Percentiles rank a stretch among this genome's conserved stretches.
Conservation (phyloP, 208 protist genomes). For the Naegleria gruberi region DNA sequence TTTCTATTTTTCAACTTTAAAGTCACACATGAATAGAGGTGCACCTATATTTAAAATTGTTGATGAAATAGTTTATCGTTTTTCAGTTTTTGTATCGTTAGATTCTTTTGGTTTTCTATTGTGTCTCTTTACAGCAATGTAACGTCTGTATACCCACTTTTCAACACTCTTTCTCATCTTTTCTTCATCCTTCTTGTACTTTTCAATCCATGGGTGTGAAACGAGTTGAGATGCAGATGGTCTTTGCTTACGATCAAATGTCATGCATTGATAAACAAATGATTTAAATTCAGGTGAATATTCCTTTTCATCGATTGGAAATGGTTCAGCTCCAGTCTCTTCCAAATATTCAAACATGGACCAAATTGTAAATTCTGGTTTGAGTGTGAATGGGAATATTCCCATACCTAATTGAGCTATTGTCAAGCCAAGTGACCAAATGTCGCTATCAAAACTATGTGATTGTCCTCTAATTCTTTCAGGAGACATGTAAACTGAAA, state of each 20-base stretch:
- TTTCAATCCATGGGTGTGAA: background rate
- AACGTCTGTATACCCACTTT: background rate
- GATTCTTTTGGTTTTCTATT: background rate
- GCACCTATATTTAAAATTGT: no score
- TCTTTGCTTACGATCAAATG: background rate
- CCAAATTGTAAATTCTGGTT: constrained; percentile 13
- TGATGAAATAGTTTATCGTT: no score
- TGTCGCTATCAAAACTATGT: constrained; percentile 4
- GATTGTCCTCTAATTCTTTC: constrained; percentile 4
- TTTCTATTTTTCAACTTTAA: no score
- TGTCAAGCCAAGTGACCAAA: constrained; percentile 2
- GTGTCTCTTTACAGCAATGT: background rate
- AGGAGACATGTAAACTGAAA: background rate
- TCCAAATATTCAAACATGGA: constrained; percentile 6
- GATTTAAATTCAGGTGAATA: background rate
- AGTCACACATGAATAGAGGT: no score
- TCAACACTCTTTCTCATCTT: background rate
- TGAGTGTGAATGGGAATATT: background rate
- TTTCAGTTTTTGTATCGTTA: no score
- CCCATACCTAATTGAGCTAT: background rate
- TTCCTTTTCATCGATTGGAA: background rate
- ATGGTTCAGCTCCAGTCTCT: background rate
- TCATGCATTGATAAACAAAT: constrained; percentile 1
- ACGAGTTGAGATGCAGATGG: background rate
- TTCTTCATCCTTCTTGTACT: background rate